These are phyloP conservation scores for Fremontodendron californicum DNA, from an alignment of 345 rosid genomes.

Conservation along the genomic window DNA sequence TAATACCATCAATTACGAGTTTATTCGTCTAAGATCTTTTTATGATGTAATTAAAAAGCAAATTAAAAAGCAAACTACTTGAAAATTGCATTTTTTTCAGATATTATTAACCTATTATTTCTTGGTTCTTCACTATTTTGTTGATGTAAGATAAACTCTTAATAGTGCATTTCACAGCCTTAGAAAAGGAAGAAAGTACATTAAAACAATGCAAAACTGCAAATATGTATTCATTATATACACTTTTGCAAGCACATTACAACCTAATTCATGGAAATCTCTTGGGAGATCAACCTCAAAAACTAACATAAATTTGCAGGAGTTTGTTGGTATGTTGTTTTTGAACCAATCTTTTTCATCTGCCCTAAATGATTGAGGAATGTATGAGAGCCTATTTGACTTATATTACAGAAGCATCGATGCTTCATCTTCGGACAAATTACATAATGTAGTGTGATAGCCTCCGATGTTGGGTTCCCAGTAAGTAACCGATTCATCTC, in stretches of 20 bases:
- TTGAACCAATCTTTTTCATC: not conserved
- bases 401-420: slow-evolving; percentile 8
- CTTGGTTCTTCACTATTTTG: not conserved
- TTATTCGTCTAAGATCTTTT: too few species aligned
- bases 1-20: not conserved
- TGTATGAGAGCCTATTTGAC: not conserved
- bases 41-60: not conserved
- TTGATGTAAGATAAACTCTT: not conserved
- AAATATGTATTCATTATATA: not conserved
- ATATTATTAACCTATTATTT: not conserved
- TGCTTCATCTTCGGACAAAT: not conserved
- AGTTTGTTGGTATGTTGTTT: not conserved
- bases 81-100: not conserved
- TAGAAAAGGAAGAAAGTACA: not conserved
- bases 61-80: not conserved
- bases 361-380: not conserved
- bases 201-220: not conserved
- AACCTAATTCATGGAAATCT: slow-evolving; percentile 3
- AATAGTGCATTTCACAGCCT: not conserved
- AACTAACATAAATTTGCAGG: not conserved
- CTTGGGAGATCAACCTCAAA: not conserved
- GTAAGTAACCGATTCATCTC: slow-evolving; percentile 12
- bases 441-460: not conserved
- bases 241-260: slow-evolving; percentile 1
- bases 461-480: not conserved